Evolutionary conservation across 768 basidiomycete genomes (phyloP), one percentile per base, ranked within the genome.

Genomic region (Leucogyrophana mollusca): DNA sequence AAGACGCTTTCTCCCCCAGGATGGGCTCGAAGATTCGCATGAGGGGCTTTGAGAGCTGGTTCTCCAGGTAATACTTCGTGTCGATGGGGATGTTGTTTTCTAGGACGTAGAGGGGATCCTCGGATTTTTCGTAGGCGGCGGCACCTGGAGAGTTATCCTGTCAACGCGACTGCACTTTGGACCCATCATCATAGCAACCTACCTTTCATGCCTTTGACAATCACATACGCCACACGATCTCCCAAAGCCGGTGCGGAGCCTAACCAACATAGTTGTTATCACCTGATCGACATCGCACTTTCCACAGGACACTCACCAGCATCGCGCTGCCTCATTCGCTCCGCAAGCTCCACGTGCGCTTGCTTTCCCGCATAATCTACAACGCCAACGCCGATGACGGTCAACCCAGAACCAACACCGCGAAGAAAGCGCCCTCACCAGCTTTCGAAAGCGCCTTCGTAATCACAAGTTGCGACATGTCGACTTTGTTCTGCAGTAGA

Each of bases 381-480:
- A 43, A 43, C 16, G 24, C 40, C 18, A 25, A 14, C n/a, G 18
- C 3, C 10, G n/a, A 21, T 8, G 13, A 20, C 21, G 36, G 17
- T 30, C 4, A 33, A 21, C 46, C 40, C n/a, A 9, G 10, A 24
- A 17, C 14, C 5, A 16, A 42, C 1, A 9, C 25, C 9, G 22
- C 23, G 9, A 35, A 24, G 10, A 24, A 3, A 38, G 16, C 9
- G 4, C 18, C 60, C 77, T 46, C 53, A 87, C 89, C 85, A 30
- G 82, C 74, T 70, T 98, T 99, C 1, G 95, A 75, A 14, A 98
- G 76, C 0, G 95, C 96, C 60, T 99, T 99, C 11, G 96, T 98
- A 57, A 99, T 99, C 61, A 99, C 96, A 17, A 99, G 78, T 61
- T 98, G 96, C 7, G 95, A 98, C 91, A 99, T 95, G 64, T 99